phyloP scores from a whole-genome alignment of 768 basidiomycete genomes.

The Mycena crocata region DNA sequence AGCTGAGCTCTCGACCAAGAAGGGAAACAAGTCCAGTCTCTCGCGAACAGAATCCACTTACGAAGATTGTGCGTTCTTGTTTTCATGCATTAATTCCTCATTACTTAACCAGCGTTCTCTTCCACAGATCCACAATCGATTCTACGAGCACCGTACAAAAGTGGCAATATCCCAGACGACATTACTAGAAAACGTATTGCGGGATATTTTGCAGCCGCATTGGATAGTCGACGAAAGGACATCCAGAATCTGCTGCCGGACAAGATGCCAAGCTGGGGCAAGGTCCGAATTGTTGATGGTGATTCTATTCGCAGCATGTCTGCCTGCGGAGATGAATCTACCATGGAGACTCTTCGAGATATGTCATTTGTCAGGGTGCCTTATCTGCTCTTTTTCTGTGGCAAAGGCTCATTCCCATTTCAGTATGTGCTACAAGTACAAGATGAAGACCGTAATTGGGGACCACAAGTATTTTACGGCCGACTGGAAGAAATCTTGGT shows the following conservation, averaged over 20 bases:
- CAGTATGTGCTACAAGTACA: neutral
- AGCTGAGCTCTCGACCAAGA: constrained; percentile 25
- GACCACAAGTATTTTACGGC: constrained; percentile 25
- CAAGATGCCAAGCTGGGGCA: constrained; percentile 37
- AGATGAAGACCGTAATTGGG: neutral
- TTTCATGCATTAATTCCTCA: neutral
- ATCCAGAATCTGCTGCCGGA: constrained; percentile 20
- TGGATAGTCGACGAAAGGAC: neutral
- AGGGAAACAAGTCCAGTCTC: neutral
- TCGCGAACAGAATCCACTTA: neutral
- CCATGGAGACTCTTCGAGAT: neutral
- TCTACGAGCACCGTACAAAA: neutral
- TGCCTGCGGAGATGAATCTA: neutral
- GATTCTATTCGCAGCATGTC: constrained; percentile 34
- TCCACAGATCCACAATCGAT: neutral
- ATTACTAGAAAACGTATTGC: constrained; percentile 18
- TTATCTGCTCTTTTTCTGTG: neutral
- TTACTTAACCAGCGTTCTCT: neutral
- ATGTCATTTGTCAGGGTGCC: constrained; percentile 1
- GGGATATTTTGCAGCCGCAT: constrained; percentile 25
- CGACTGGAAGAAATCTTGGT: constrained; percentile 30
- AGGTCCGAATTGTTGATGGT: constrained; percentile 33
- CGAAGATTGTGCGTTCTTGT: neutral
- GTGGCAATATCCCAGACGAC: constrained; percentile 7
- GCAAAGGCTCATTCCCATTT: neutral